Evolutionary conservation across 108 stramenopile genomes (phyloP).

Genomic region (Cyclotella distinguenda): DNA sequence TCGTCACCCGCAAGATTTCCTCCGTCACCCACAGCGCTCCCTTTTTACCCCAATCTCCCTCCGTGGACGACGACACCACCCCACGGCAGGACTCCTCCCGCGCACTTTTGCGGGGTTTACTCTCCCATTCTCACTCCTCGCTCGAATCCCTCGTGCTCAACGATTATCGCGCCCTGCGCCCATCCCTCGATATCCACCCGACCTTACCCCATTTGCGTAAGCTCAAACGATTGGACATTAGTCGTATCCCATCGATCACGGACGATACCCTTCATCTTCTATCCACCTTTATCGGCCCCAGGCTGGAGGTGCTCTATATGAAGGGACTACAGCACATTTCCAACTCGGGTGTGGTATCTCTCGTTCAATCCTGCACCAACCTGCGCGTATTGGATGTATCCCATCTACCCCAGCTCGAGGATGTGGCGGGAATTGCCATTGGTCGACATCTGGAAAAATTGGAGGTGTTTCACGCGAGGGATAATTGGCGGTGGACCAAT

Average conservation of each 20-base stretch:
- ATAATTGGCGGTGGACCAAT: slow-evolving; percentile 66
- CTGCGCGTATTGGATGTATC: slow-evolving; percentile 63
- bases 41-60: slow-evolving; percentile 8
- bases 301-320: slow-evolving; percentile 64
- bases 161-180: slow-evolving; percentile 45
- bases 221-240: slow-evolving; percentile 52
- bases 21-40: neutral
- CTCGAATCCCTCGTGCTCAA: slow-evolving; percentile 56
- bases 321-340: slow-evolving; percentile 51
- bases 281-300: slow-evolving; percentile 25
- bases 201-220: slow-evolving; percentile 54
- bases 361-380: slow-evolving; percentile 43
- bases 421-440: slow-evolving; percentile 51
- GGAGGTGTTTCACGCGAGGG: slow-evolving; percentile 60
- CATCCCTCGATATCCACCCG: slow-evolving; percentile 48
- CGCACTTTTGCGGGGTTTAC: slow-evolving; percentile 44
- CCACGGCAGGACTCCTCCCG: neutral
- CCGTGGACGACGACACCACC: neutral
- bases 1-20: neutral
- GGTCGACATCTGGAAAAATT: slow-evolving; percentile 48
- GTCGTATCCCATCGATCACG: slow-evolving; percentile 51
- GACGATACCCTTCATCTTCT: slow-evolving; percentile 57
- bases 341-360: slow-evolving; percentile 51
- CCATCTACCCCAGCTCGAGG: slow-evolving; percentile 50
- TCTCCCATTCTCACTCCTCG: slow-evolving; percentile 51